These are phyloP conservation scores for Coemansia sp. DNA, from an alignment of 192 early-diverging fungal species.

Conservation along the genomic window DNA sequence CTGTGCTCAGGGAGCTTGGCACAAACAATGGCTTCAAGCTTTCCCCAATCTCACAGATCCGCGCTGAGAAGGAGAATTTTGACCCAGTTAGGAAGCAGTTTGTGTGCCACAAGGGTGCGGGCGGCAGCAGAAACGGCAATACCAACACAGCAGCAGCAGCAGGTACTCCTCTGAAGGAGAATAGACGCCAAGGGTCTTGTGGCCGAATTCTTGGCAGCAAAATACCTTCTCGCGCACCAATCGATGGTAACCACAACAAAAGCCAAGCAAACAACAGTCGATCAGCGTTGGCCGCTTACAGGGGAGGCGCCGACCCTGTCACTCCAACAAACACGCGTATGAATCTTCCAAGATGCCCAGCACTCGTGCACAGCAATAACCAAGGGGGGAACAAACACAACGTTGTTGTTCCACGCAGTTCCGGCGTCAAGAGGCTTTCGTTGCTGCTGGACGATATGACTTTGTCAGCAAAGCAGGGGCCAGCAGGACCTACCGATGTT, in stretches of 20 bases:
- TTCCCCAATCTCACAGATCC: slow-evolving; percentile 30
- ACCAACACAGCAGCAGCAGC: not conserved
- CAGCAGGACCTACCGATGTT: not conserved
- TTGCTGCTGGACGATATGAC: slow-evolving; percentile 1
- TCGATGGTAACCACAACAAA: not conserved
- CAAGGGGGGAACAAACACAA: not conserved
- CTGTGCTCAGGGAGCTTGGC: slow-evolving; percentile 15
- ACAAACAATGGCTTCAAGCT: slow-evolving; percentile 18
- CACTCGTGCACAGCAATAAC: not conserved
- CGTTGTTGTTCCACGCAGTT: not conserved
- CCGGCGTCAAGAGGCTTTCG: not conserved
- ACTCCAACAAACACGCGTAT: not conserved
- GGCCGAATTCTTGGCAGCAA: not conserved
- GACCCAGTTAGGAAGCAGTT: slow-evolving; percentile 30
- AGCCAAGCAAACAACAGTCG: not conserved
- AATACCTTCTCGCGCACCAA: not conserved
- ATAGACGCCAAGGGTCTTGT: not conserved
- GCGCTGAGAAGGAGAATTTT: slow-evolving; percentile 50
- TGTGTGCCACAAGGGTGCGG: slow-evolving; percentile 4
- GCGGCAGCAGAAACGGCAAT: not conserved
- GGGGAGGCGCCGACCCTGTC: not conserved
- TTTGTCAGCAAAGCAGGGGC: not conserved
- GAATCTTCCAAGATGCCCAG: not conserved
- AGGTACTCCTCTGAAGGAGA: not conserved
- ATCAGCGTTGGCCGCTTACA: not conserved